Conservation (phyloP, 352 stramenopile species). For the Pythium diclinum region DNA sequence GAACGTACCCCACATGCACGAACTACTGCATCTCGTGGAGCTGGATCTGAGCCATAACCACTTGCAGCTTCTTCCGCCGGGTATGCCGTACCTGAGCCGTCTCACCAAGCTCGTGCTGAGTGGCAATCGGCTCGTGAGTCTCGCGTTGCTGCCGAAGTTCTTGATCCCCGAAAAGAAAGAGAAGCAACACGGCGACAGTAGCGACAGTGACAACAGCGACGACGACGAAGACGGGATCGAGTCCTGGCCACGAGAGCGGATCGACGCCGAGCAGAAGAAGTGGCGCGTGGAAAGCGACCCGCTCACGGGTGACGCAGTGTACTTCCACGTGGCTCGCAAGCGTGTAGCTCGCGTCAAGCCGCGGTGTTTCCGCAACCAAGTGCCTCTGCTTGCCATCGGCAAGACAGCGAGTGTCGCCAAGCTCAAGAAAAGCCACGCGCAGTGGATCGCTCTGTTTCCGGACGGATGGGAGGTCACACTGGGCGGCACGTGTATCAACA, state of each 20-base stretch:
- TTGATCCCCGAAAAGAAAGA: constrained; percentile 11
- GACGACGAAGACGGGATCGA: constrained; percentile 3
- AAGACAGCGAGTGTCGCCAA: neutral
- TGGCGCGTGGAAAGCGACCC: constrained; percentile 66
- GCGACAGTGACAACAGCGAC: neutral
- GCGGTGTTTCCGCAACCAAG: constrained; percentile 44
- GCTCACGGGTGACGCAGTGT: constrained; percentile 39
- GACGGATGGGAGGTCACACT: constrained; percentile 25
- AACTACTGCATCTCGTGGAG: constrained; percentile 39
- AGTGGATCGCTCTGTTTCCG: constrained; percentile 19
- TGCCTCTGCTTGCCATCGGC: constrained; percentile 43
- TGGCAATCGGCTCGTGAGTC: constrained; percentile 62
- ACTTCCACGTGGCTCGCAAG: constrained; percentile 51
- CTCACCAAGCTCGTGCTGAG: constrained; percentile 42
- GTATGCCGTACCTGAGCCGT: constrained; percentile 39
- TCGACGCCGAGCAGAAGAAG: constrained; percentile 37
- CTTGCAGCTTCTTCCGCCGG: constrained; percentile 50
- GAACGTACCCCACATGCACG: constrained; percentile 50
- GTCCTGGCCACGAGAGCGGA: constrained; percentile 2
- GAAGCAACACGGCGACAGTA: neutral
- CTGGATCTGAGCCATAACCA: constrained; percentile 69
- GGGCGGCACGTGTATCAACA: constrained; percentile 18
- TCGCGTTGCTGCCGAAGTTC: constrained; percentile 46
- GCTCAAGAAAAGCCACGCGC: constrained; percentile 17
- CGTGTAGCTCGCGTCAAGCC: constrained; percentile 51